These are phyloP conservation scores for Botrytis aclada DNA, from an alignment of 2,329 filamentous ascomycete genomes.

Conservation along the genomic window DNA sequence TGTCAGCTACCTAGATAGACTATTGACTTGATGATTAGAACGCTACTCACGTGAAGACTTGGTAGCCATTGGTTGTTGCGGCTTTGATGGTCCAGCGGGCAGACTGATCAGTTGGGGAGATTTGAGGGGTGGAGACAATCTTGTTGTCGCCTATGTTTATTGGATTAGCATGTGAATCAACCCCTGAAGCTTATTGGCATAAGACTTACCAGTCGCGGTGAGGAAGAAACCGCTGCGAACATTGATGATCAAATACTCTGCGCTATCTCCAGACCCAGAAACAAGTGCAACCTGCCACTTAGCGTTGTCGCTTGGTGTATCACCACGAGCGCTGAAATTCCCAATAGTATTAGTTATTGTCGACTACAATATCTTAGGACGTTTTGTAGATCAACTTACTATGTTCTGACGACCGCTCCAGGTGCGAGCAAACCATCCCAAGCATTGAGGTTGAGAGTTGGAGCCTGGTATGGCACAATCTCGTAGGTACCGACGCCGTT, in stretches of 20 bases:
- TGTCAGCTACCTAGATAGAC: not conserved
- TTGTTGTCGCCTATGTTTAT: not conserved
- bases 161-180: not conserved
- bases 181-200: not conserved
- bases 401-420: slow-evolving; percentile 4
- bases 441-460: not conserved
- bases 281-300: slow-evolving; percentile 3
- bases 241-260: slow-evolving; percentile 14
- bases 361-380: not conserved
- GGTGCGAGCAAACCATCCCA: not conserved
- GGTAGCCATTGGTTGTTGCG: not conserved
- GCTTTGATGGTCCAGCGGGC: slow-evolving; percentile 8
- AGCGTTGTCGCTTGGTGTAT: not conserved
- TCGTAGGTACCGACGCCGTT: slow-evolving; percentile 1
- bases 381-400: not conserved
- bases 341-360: not conserved
- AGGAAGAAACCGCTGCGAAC: slow-evolving; percentile 6
- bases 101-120: not conserved
- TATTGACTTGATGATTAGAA: not conserved
- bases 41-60: slow-evolving; percentile 3
- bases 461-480: slow-evolving; percentile 11
- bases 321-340: not conserved
- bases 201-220: not conserved
- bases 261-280: slow-evolving; percentile 1
- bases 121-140: slow-evolving; percentile 2